Evolutionary conservation across 805 yeast genomes (phyloP), one percentile per base, ranked within the genome.

Genomic region (Nakazawaea laoshanensis): DNA sequence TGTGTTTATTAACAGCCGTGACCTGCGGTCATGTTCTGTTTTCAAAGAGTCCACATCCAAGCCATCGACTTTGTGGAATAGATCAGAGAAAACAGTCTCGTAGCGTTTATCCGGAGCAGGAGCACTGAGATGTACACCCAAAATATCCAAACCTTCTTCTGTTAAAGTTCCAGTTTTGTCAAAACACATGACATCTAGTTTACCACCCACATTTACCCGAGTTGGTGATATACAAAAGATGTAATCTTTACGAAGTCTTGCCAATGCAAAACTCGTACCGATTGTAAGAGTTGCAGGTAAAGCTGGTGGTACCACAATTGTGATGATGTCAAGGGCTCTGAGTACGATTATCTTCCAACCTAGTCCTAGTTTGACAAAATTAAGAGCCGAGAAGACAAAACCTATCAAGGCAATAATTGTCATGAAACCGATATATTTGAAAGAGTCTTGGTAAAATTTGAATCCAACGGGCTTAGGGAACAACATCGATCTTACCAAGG

Each of bases 301-400:
- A 0, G 98, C 98, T 1, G 99, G 99, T 1, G 99, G 99, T 1
- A 92, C 96, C 5, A 92, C 98, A 52, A 92, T 87, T 0, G 99
- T 92, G 35, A 92, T 80, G 33, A 92, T 73, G 58, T 92, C 99
- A 35, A 92, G 62, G 0, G 97, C 97, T 45, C 99, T 70, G 36
- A 92, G 61, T 5, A 88, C 65, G 63, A 92, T 89, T 23, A 80
- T 57, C 29, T 65, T 65, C 40, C 70, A 69, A 4, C 80, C 76
- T 24, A 92, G 55, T 0, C 94, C 92, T 40, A 92, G 57, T 44
- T 73, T 64, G 39, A 89, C 68, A 53, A 92, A 92, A 49, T 86
- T 84, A 41, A 78, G 63, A 2, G 95, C 84, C 26, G 95, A 85
- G 40, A 83, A 70, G 3, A 78, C 60, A 48, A 92, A 92, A 0